A percentile compares a stretch with the other conserved stretches of the same genome.
Conservation (phyloP, 1,284 basidiomycete genomes). For the Amylostereum areolatum region DNA sequence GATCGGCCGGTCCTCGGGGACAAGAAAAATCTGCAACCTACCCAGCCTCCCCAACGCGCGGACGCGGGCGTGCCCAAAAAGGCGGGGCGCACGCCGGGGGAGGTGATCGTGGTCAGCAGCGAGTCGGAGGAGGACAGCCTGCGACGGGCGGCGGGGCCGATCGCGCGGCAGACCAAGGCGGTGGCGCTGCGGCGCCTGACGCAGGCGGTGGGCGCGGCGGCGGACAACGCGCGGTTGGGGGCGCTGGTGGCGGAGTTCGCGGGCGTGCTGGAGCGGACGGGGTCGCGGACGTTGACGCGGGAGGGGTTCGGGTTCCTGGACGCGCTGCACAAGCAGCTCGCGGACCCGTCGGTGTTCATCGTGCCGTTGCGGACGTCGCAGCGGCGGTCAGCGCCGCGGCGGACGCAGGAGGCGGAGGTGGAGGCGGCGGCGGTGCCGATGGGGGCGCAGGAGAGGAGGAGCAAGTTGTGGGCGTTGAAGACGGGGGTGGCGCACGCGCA, state of each 20-base stretch:
- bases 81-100: slow-evolving; percentile 23
- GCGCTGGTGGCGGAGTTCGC: slow-evolving; percentile 51
- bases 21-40: slow-evolving; percentile 33
- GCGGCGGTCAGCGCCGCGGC: slow-evolving; percentile 31
- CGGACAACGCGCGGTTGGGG: slow-evolving; percentile 48
- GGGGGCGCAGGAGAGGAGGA: slow-evolving; percentile 41
- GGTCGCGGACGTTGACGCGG: slow-evolving; percentile 59
- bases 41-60: slow-evolving; percentile 17
- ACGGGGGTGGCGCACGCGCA: slow-evolving; percentile 43
- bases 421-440: slow-evolving; percentile 30
- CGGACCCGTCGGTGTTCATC: slow-evolving; percentile 54
- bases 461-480: slow-evolving; percentile 49
- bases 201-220: slow-evolving; percentile 34
- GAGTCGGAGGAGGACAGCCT: slow-evolving; percentile 31
- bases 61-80: neutral
- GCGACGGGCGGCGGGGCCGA: slow-evolving; percentile 20
- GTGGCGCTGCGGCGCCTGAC: slow-evolving; percentile 43
- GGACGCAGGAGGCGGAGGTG: slow-evolving; percentile 17
- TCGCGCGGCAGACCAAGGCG: slow-evolving; percentile 44
- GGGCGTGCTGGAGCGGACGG: slow-evolving; percentile 51
- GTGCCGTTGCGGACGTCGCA: slow-evolving; percentile 45
- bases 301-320: slow-evolving; percentile 68
- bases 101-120: slow-evolving; percentile 44
- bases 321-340: slow-evolving; percentile 59
- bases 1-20: slow-evolving; percentile 41